Conservation (phyloP, 345 rosid genomes). For the Aethionema arabicum region DNA sequence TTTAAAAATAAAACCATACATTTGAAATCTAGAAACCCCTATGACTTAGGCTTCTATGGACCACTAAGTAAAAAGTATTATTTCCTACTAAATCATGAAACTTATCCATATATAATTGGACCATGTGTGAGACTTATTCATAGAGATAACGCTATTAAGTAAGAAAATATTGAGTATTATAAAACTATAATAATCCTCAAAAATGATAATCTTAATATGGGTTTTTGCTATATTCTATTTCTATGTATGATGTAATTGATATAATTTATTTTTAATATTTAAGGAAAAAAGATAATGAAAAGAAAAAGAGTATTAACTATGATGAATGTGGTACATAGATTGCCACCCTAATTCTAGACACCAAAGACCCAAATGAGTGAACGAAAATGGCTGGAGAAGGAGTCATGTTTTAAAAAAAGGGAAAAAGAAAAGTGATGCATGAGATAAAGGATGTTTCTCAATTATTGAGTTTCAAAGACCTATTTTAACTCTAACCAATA, state of each 20-base stretch:
- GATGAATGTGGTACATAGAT: constrained; percentile 24
- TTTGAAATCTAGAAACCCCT: constrained; percentile 12
- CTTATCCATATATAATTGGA: constrained; percentile 13
- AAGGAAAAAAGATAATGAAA: not conserved
- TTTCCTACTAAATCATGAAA: constrained; percentile 15
- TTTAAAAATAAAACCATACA: not conserved
- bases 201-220: not conserved
- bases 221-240: not conserved
- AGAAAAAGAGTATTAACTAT: constrained; percentile 8
- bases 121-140: constrained; percentile 5
- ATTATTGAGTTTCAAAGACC: constrained; percentile 23
- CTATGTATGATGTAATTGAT: not conserved
- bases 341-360: constrained; percentile 31
- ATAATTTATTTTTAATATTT: not conserved
- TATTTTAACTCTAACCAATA: constrained; percentile 11
- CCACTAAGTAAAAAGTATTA: not conserved
- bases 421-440: constrained; percentile 3
- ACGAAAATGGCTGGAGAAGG: constrained; percentile 17
- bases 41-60: not conserved
- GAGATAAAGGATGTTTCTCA: constrained; percentile 15
- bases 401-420: constrained; percentile 4
- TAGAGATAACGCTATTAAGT: not conserved
- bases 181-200: not conserved
- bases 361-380: constrained; percentile 16
- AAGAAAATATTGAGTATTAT: not conserved